Evolutionary conservation across 371 early-diverging fungal genomes (phyloP), one percentile per base, ranked within the genome.

Genomic region (Dichotomocladium elegans): DNA sequence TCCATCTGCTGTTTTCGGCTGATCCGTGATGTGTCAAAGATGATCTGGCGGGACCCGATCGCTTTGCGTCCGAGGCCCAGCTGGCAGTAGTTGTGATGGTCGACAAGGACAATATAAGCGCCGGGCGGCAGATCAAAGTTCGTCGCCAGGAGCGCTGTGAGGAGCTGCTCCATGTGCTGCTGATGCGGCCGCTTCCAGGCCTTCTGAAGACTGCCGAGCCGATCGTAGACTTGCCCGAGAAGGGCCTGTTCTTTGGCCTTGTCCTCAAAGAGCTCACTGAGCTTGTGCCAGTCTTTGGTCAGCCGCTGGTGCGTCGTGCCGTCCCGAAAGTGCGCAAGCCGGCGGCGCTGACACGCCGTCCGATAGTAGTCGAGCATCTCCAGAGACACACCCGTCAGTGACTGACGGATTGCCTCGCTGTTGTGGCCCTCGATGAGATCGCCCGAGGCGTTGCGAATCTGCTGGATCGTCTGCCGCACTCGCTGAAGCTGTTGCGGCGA

Each of bases 181-280:
- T 37, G 37, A 19, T 41, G 55, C 9, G 47, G 47, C n/a, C 40
- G 26, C 42, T 63, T 63, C 63, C 58, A 60, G 53, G 53, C 62
- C 41, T 55, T 53, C 12, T 42, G 57, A 19, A 50, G 28, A 11
- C 41, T 21, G 24, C 45, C 41, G 6, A 61, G 45, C n/a, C 53
- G 50, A 30, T 56, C 57, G 25, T 57, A 53, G 6, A 61, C 19
- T 4, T 29, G 17, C 1, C 33, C 47, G 3, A 57, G 35, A 11
- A 57, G 24, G 22, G 37, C 25, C 28, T 64, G 58, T 21, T 52
- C 69, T 43, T 56, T 57, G 15, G 72, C 70, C 22, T 66, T 63
- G n/a, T 47, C 37, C 3, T 76, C 69, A 37, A 57, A 68, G n/a
- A 57, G 43, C 21, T 45, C 50, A 4, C 52, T 53, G 28, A 76